These are phyloP conservation scores for Cladorrhinum sp. DNA, from an alignment of 2,329 filamentous ascomycete species.

Conservation along the genomic window DNA sequence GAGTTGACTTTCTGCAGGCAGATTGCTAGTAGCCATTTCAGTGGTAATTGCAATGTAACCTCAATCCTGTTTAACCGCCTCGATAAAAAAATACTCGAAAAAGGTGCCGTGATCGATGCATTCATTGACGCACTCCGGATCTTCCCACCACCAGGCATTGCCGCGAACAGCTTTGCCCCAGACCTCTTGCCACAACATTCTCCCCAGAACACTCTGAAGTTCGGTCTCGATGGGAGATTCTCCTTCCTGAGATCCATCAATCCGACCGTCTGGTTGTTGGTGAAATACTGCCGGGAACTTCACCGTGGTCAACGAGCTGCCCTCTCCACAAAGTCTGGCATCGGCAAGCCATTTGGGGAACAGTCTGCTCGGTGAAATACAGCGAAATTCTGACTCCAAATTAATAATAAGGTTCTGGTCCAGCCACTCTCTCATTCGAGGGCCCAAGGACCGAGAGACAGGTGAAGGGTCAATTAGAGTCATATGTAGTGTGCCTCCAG, in stretches of 20 bases:
- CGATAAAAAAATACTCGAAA: constrained; percentile 58
- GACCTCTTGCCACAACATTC: constrained; percentile 59
- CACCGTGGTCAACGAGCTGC: constrained; percentile 47
- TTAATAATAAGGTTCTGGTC: constrained; percentile 59
- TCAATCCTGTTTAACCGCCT: constrained; percentile 46
- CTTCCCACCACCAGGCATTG: constrained; percentile 61
- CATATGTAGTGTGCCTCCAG: constrained; percentile 56
- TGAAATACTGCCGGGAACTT: constrained; percentile 45
- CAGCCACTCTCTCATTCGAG: constrained; percentile 58
- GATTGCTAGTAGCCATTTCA: not conserved
- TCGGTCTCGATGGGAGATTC: constrained; percentile 41
- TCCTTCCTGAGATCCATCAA: constrained; percentile 24
- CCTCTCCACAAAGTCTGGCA: constrained; percentile 48
- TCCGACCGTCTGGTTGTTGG: constrained; percentile 19
- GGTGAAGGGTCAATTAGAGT: constrained; percentile 63
- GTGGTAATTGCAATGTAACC: not conserved
- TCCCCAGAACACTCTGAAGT: constrained; percentile 51
- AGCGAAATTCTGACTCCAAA: constrained; percentile 57
- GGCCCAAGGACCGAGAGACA: constrained; percentile 53
- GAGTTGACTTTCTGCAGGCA: no score
- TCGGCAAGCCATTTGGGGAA: constrained; percentile 59
- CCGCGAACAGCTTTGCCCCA: constrained; percentile 54
- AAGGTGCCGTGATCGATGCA: constrained; percentile 52
- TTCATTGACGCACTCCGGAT: constrained; percentile 52
- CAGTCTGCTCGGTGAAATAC: constrained; percentile 55